Conservation (phyloP, 768 basidiomycete genomes). For the Tulasnella sp. region DNA sequence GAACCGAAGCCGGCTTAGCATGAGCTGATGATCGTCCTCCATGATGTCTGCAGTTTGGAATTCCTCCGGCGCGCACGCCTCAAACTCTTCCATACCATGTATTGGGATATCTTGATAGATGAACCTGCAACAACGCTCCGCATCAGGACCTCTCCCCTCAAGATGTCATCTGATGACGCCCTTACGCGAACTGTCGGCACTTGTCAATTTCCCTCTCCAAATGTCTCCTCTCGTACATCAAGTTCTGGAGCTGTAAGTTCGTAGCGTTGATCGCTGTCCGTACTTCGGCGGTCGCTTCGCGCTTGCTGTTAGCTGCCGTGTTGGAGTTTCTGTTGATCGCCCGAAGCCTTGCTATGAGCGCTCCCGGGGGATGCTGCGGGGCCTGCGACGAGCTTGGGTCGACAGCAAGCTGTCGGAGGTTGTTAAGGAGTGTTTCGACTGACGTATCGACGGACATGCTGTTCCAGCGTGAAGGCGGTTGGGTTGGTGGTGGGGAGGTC, state of each 20-base stretch:
- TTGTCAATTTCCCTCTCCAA: constrained; percentile 87
- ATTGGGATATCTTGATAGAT: constrained; percentile 81
- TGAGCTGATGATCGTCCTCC: constrained; percentile 65
- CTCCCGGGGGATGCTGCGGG: constrained; percentile 37
- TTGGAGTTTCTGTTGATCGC: constrained; percentile 66
- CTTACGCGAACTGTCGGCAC: constrained; percentile 84
- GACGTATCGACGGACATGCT: background rate
- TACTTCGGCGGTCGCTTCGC: constrained; percentile 59
- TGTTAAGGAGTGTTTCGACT: constrained; percentile 1
- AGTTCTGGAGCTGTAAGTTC: constrained; percentile 73
- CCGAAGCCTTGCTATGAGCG: constrained; percentile 71
- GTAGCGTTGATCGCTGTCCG: constrained; percentile 86
- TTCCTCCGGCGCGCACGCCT: constrained; percentile 54
- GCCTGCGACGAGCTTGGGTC: background rate
- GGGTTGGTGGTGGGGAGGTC: background rate
- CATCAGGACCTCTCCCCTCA: background rate
- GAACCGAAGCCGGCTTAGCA: constrained; percentile 78
- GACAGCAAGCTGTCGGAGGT: constrained; percentile 3
- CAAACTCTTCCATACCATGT: constrained; percentile 58
- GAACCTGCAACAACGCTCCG: constrained; percentile 37
- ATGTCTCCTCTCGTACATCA: constrained; percentile 81
- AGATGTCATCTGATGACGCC: constrained; percentile 12
- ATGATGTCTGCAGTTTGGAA: constrained; percentile 49
- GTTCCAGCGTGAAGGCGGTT: background rate
- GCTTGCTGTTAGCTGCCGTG: constrained; percentile 49